Conservation (phyloP, 1,139 yeast genomes). For the Taphrina communis region DNA sequence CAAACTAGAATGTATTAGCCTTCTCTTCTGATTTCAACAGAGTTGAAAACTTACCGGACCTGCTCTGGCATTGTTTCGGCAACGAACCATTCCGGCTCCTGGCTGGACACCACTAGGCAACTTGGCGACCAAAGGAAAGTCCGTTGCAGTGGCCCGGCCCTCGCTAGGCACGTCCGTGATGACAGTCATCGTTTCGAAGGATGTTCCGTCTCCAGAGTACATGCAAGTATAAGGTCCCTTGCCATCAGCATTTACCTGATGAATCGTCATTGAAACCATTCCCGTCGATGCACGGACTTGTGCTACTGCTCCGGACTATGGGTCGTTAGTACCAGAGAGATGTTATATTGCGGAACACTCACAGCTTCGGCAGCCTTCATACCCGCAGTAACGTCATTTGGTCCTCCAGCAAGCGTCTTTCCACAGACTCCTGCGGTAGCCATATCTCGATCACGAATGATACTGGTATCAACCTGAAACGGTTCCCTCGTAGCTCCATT, state of each 20-base stretch:
- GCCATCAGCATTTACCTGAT: constrained; percentile 38
- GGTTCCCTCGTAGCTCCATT: constrained; percentile 20
- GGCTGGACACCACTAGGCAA: constrained; percentile 16
- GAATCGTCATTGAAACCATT: constrained; percentile 19
- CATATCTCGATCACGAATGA: constrained; percentile 19
- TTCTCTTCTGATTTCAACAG: neutral
- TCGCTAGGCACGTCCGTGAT: constrained; percentile 28
- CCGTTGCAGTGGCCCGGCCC: constrained; percentile 27
- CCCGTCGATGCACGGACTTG: constrained; percentile 18
- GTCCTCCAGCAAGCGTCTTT: constrained; percentile 14
- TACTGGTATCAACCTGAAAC: constrained; percentile 22
- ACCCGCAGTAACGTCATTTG: constrained; percentile 17
- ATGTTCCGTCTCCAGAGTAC: constrained; percentile 11
- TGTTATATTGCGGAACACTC: neutral
- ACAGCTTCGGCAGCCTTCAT: constrained; percentile 17
- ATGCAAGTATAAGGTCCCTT: constrained; percentile 32
- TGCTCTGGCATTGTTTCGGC: constrained; percentile 26
- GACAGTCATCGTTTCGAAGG: constrained; percentile 19
- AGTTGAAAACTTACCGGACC: constrained; percentile 20
- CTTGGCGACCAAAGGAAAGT: constrained; percentile 20
- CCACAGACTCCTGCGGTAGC: constrained; percentile 24
- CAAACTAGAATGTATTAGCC: constrained; percentile 13
- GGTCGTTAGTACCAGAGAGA: neutral
- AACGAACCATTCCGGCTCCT: constrained; percentile 21
- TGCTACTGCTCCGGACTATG: constrained; percentile 16